Percentiles rank a stretch among this genome's conserved stretches.
phyloP scores from a whole-genome alignment of 192 early-diverging fungal genomes.

The Coemansia furcata region DNA sequence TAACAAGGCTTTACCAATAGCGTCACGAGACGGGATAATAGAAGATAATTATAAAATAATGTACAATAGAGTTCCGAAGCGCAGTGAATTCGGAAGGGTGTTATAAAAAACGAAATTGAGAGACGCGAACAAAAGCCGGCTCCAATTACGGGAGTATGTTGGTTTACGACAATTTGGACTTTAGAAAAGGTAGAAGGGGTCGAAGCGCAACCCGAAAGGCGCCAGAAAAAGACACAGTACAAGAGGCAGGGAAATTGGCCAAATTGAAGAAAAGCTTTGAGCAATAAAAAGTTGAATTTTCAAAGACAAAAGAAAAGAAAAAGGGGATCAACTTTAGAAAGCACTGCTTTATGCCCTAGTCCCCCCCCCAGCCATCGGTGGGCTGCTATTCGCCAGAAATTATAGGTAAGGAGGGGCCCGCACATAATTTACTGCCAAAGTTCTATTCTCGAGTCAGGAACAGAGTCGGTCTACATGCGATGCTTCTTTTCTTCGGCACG shows the following conservation, averaged over 20 bases:
- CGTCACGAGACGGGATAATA: background rate
- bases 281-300: constrained; percentile 10
- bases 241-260: background rate
- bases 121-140: background rate
- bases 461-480: constrained; percentile 13
- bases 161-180: background rate
- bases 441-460: background rate
- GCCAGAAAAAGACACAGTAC: background rate
- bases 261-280: background rate
- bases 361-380: background rate
- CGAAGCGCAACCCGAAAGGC: background rate
- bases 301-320: constrained; percentile 10
- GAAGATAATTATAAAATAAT: constrained; percentile 2
- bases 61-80: background rate
- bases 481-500: constrained; percentile 46
- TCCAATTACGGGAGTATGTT: background rate
- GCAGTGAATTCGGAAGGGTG: background rate
- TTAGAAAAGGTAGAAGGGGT: background rate
- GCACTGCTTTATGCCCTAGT: background rate
- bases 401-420: background rate
- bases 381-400: background rate
- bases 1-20: background rate
- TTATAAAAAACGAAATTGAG: background rate
- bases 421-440: background rate
- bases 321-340: background rate